Evolutionary conservation across 805 yeast genomes (phyloP).

Genomic region (Maudiozyma saulgeensis): DNA sequence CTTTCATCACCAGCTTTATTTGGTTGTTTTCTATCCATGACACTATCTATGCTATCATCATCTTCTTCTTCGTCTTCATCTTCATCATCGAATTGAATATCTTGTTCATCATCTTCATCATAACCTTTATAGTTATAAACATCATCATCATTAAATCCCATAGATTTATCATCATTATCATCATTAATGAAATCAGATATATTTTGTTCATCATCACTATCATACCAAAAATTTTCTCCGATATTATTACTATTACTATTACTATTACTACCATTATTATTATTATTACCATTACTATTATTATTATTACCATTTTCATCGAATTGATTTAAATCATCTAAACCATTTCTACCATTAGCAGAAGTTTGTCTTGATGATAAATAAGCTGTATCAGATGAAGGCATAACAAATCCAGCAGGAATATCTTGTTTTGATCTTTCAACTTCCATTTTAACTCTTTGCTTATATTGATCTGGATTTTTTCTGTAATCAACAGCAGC

Average conservation of each 20-base stretch:
- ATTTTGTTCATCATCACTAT: slow-evolving; percentile 54
- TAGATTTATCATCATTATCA: slow-evolving; percentile 25
- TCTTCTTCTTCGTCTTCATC: slow-evolving; percentile 23
- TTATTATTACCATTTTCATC: neutral
- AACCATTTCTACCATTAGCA: neutral
- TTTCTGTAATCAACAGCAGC: slow-evolving; percentile 88
- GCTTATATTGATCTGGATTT: slow-evolving; percentile 64
- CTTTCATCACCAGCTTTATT: slow-evolving; percentile 26
- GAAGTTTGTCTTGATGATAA: slow-evolving; percentile 22
- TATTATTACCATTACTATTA: slow-evolving; percentile 5
- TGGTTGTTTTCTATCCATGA: slow-evolving; percentile 29
- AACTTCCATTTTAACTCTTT: slow-evolving; percentile 70
- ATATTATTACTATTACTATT: slow-evolving; percentile 4
- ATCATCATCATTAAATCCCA: slow-evolving; percentile 34
- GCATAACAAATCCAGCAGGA: slow-evolving; percentile 79
- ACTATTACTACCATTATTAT: slow-evolving; percentile 1
- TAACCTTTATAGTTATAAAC: slow-evolving; percentile 34
- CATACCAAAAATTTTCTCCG: slow-evolving; percentile 77
- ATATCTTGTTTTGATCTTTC: slow-evolving; percentile 76
- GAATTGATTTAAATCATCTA: neutral
- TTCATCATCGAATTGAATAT: slow-evolving; percentile 14
- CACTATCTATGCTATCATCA: slow-evolving; percentile 28
- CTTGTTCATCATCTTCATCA: slow-evolving; percentile 38
- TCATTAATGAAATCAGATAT: slow-evolving; percentile 33
- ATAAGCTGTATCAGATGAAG: slow-evolving; percentile 49